phyloP scores from a whole-genome alignment of 2,329 filamentous ascomycete genomes.

The Truncatella angustata region DNA sequence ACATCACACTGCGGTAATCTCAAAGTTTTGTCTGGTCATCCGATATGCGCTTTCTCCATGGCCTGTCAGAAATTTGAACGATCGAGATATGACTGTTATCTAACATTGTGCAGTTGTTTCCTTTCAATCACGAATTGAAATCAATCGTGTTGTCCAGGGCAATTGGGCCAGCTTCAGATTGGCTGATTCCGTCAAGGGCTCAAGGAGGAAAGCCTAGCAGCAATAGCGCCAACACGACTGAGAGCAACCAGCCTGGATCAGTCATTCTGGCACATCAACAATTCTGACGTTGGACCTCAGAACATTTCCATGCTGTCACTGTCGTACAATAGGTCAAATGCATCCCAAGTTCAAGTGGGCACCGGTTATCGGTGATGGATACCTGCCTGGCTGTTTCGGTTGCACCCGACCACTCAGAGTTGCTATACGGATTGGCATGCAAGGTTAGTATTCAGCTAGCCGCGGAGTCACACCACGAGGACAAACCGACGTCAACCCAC shows the following conservation, averaged over 20 bases:
- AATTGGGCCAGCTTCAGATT: too few species aligned
- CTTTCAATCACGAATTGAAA: too few species aligned
- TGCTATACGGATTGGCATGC: neutral
- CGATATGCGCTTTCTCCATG: neutral
- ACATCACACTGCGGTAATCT: conserved; percentile 5
- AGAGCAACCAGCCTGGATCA: neutral
- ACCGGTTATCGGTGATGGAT: conserved; percentile 7
- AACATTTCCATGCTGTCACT: conserved; percentile 7
- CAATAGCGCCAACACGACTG: neutral
- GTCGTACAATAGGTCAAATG: neutral
- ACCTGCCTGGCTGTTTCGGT: neutral
- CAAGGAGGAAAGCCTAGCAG: too few species aligned
- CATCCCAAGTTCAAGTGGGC: neutral
- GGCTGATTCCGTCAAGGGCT: too few species aligned
- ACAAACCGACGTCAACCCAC: conserved; percentile 6
- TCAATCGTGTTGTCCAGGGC: too few species aligned
- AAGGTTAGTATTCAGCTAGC: conserved; percentile 1
- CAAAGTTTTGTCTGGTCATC: neutral
- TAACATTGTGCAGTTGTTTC: too few species aligned
- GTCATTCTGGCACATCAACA: neutral
- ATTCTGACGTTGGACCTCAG: conserved; percentile 10
- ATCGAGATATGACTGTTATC: too few species aligned
- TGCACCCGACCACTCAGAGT: neutral
- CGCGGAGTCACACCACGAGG: conserved; percentile 5
- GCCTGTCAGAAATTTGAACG: neutral